phyloP scores from a whole-genome alignment of 2,329 filamentous ascomycete species.

The Colletotrichum sp. region DNA sequence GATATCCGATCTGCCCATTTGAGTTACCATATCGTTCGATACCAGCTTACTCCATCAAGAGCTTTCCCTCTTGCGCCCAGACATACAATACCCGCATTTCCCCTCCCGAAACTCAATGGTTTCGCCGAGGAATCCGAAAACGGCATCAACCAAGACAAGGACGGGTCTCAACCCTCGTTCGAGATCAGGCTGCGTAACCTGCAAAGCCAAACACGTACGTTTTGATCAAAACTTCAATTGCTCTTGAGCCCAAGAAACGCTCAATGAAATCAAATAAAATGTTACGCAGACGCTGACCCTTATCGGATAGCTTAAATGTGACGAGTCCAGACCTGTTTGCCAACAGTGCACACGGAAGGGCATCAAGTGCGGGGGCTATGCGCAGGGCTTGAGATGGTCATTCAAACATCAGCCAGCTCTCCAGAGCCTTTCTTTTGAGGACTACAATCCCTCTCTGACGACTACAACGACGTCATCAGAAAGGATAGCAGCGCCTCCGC shows the following conservation, averaged over 20 bases:
- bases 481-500: neutral
- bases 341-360: conserved; percentile 32
- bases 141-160: conserved; percentile 3
- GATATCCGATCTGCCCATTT: neutral
- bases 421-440: neutral
- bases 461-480: neutral
- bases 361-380: conserved; percentile 33
- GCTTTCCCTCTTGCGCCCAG: neutral
- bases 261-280: neutral
- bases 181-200: conserved; percentile 33
- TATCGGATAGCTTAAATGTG: conserved; percentile 32
- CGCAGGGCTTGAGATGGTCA: conserved; percentile 42
- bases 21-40: neutral
- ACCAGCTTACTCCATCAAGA: neutral
- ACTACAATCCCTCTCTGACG: neutral
- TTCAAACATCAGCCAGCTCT: conserved; percentile 40
- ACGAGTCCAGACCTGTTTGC: conserved; percentile 33
- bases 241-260: neutral
- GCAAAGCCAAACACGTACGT: conserved; percentile 32
- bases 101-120: neutral
- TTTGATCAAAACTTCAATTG: neutral
- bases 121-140: neutral
- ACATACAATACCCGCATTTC: neutral
- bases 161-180: conserved; percentile 25
- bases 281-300: neutral